phyloP scores from a whole-genome alignment of 768 basidiomycete species.

The Tricholoma matsutake region DNA sequence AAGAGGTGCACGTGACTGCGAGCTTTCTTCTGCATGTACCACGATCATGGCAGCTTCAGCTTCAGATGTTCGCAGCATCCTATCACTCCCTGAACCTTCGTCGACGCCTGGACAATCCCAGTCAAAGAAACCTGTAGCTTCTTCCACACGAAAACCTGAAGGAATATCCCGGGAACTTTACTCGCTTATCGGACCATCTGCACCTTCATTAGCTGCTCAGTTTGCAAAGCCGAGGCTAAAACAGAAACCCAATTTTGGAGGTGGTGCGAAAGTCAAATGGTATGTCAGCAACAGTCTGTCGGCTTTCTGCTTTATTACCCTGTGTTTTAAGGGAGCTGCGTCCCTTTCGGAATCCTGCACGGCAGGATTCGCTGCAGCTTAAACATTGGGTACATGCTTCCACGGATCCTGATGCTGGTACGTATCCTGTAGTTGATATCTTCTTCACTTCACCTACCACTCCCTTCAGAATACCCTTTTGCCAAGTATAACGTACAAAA shows the following conservation, averaged over 20 bases:
- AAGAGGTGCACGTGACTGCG: too few species aligned
- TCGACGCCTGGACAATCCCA: slow-evolving; percentile 44
- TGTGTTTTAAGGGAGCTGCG: slow-evolving; percentile 64
- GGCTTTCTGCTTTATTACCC: not conserved
- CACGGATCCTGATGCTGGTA: slow-evolving; percentile 54
- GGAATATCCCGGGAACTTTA: slow-evolving; percentile 93
- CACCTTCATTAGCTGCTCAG: slow-evolving; percentile 79
- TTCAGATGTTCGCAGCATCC: slow-evolving; percentile 81
- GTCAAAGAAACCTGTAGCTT: slow-evolving; percentile 40
- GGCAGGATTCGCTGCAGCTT: slow-evolving; percentile 65
- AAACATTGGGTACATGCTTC: slow-evolving; percentile 80
- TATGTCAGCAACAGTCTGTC: slow-evolving; percentile 19
- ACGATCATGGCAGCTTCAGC: slow-evolving; percentile 69
- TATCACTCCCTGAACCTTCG: slow-evolving; percentile 55
- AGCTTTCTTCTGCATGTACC: too few species aligned
- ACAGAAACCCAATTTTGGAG: slow-evolving; percentile 76
- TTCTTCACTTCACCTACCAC: not conserved
- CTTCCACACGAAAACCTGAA: slow-evolving; percentile 65
- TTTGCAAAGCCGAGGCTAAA: slow-evolving; percentile 81
- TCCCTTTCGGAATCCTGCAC: slow-evolving; percentile 68
- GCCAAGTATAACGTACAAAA: slow-evolving; percentile 77
- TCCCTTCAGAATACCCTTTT: slow-evolving; percentile 69
- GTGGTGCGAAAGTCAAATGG: slow-evolving; percentile 70
- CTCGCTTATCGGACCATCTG: slow-evolving; percentile 91
- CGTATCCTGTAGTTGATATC: slow-evolving; percentile 12